Conservation (phyloP, 2,329 filamentous ascomycete species). For the Clarireedia monteithiana region DNA sequence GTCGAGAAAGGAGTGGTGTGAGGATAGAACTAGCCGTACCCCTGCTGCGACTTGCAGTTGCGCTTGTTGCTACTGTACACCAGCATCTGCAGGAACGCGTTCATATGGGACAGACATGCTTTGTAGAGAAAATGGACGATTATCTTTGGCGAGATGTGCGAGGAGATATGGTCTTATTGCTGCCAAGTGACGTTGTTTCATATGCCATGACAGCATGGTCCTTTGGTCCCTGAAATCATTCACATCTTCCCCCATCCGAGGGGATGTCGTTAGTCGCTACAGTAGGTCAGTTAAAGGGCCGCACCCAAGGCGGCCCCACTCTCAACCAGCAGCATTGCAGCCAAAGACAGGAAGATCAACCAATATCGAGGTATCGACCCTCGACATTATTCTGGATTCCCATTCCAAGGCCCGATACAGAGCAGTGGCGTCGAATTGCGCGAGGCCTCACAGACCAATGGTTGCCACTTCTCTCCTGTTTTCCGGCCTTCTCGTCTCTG, state of each 20-base stretch:
- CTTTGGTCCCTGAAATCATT: too few species aligned
- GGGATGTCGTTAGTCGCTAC: background rate
- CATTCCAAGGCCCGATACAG: background rate
- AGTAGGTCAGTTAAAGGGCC: background rate
- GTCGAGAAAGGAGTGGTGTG: too few species aligned
- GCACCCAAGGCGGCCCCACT: background rate
- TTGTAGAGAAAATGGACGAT: too few species aligned
- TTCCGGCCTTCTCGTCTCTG: background rate
- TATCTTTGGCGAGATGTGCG: too few species aligned
- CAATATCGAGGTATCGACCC: background rate
- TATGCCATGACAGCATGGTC: too few species aligned
- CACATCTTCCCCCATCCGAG: background rate
- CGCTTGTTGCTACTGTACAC: too few species aligned
- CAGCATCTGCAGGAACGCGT: too few species aligned
- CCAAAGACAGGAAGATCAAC: background rate
- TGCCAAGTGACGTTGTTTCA: too few species aligned
- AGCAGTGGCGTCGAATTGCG: background rate
- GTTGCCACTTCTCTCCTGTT: background rate
- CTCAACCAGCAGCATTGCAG: background rate
- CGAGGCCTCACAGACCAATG: background rate
- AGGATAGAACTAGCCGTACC: too few species aligned
- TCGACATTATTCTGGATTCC: background rate
- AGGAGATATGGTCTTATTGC: too few species aligned
- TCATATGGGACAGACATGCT: too few species aligned
- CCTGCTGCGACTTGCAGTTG: too few species aligned